Base-by-base conservation (phyloP, 2,329 filamentous ascomycete species). In the Penicillium sp. region DNA sequence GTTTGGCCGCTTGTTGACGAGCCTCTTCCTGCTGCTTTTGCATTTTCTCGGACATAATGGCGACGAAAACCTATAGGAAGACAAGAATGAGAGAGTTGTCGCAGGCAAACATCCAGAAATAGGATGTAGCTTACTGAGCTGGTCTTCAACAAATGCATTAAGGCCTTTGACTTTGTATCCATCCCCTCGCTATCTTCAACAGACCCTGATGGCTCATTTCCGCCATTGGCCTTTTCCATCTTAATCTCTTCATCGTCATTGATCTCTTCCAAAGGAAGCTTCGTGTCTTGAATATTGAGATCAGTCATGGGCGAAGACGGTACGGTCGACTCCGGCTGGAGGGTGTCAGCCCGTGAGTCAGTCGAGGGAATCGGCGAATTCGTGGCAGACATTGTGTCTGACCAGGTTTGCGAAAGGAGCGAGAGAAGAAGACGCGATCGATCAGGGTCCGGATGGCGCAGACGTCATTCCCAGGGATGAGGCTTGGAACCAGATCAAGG, bases 1-100 rank as follows among this genome's bases (percentile, higher is more conserved):
- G 58, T 42, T 70, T 75, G 8, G 70, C 66, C 0, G 70, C 72
- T 39, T 69, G 68, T 36, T 69, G 64, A 43, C 60, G 65, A 6
- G 74, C 74, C 39, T 75, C 68, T 47, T 78, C 75, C 53, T 75
- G 72, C 45, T 77, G 76, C 46, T 73, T 73, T 54, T 76, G 76
- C 75, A 78, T 78, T 52, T 75, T 77, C 45, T 78, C 75, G 21
- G 75, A 74, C 75, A 78, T 78, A 33, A 78, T 77, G 2, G 75
- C 74, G 13, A 77, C 75, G 49, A 77, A 78, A 1, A 78, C 75
- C 73, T 75, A 51, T 12, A 13, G n/a, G 2, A 28, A 45, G 23
- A 46, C 10, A 23, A 49, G 15, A 12, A 48, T 56, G 16, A 45
- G 43, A 49, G 47, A 16, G n/a, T 8, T 39, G 16, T 9, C 7